These are phyloP conservation scores for Suillus americanus DNA, from an alignment of 768 basidiomycete genomes.

Conservation along the genomic window DNA sequence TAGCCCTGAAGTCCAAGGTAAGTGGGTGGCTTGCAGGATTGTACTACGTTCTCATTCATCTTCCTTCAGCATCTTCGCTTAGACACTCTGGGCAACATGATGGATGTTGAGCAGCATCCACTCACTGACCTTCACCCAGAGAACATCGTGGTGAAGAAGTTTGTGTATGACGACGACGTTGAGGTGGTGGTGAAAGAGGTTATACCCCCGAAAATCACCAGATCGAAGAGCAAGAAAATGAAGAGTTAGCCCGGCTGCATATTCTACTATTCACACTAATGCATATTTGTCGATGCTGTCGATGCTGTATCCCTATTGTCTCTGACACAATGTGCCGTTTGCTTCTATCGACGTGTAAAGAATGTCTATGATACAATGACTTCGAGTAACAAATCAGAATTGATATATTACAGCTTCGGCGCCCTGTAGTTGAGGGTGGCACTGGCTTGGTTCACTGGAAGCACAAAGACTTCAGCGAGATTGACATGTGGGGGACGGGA, in stretches of 20 bases:
- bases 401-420: constrained; percentile 24
- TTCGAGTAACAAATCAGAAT: neutral
- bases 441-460: constrained; percentile 80
- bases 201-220: constrained; percentile 48
- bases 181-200: constrained; percentile 27
- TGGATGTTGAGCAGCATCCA: constrained; percentile 51
- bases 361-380: neutral
- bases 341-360: neutral
- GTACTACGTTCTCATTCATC: constrained; percentile 7
- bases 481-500: constrained; percentile 91
- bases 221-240: constrained; percentile 54
- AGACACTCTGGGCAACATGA: constrained; percentile 72
- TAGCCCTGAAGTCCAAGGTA: constrained; percentile 70
- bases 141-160: constrained; percentile 72
- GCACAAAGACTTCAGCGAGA: constrained; percentile 75
- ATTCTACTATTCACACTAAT: neutral
- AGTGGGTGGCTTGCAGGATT: constrained; percentile 18
- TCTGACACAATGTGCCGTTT: neutral
- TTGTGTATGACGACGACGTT: constrained; percentile 75
- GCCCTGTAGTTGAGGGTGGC: constrained; percentile 61
- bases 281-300: constrained; percentile 22
- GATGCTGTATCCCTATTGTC: constrained; percentile 34
- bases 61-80: constrained; percentile 52
- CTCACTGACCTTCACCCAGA: constrained; percentile 59
- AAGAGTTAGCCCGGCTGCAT: constrained; percentile 26